Conservation (phyloP, 257 asterid species). For the Capsicum pubescens region DNA sequence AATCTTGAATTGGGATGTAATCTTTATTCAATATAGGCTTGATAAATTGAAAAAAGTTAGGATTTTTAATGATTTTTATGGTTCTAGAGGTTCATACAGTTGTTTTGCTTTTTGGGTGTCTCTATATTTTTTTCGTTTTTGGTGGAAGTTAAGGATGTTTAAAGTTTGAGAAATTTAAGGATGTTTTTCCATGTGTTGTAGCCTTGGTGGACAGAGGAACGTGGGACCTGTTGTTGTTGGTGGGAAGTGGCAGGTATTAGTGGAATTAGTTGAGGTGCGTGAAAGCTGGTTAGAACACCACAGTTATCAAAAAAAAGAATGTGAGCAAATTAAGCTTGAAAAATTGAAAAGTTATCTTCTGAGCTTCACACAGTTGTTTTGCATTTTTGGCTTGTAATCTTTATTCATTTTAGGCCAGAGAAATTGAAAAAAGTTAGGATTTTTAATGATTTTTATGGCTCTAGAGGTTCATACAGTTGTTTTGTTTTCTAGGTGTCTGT, state of each 20-base stretch:
- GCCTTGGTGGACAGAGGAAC: background rate
- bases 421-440: background rate
- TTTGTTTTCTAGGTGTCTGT: background rate
- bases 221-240: too few relatives aligned
- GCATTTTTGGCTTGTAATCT: background rate
- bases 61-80: background rate
- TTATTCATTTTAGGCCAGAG: background rate
- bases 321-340: background rate
- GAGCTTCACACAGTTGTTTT: background rate
- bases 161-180: background rate
- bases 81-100: background rate
- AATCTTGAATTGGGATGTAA: conserved; percentile 6
- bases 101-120: conserved; percentile 19
- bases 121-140: too few relatives aligned
- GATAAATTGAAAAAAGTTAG: background rate
- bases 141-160: background rate
- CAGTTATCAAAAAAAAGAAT: background rate
- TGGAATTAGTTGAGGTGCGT: background rate
- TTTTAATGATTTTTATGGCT: background rate
- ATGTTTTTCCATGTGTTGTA: background rate
- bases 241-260: background rate
- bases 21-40: background rate
- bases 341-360: background rate
- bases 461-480: background rate
- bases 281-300: background rate